Evolutionary conservation across 257 asterid genomes (phyloP).

Genomic region (Handroanthus guayacan): DNA sequence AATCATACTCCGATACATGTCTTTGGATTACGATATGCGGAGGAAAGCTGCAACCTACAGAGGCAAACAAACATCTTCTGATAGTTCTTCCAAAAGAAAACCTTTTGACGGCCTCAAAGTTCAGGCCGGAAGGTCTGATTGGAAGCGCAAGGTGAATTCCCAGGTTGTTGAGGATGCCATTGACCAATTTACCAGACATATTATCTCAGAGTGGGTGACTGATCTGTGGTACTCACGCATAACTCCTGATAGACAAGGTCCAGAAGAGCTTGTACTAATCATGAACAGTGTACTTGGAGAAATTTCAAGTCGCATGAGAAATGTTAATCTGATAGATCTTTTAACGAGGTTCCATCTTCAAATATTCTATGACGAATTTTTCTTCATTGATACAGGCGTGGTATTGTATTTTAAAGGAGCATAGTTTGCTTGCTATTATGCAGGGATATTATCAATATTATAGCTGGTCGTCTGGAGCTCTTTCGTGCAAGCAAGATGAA

Average conservation of each 20-base stretch:
- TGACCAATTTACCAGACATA: constrained; percentile 82
- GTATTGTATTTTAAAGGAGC: constrained; percentile 32
- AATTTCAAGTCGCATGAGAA: constrained; percentile 84
- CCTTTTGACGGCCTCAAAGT: constrained; percentile 48
- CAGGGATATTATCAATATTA: constrained; percentile 76
- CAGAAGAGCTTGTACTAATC: constrained; percentile 89
- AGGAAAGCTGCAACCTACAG: constrained; percentile 83
- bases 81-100: constrained; percentile 46
- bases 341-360: constrained; percentile 70
- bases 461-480: constrained; percentile 75
- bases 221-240: constrained; percentile 94
- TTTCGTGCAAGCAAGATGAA: constrained; percentile 71
- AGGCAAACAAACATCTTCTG: constrained; percentile 57
- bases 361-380: constrained; percentile 38
- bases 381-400: constrained; percentile 26
- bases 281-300: constrained; percentile 87
- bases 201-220: constrained; percentile 97
- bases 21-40: constrained; percentile 83
- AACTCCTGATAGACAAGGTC: constrained; percentile 90
- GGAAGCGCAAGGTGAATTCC: constrained; percentile 92
- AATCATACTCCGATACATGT: constrained; percentile 72
- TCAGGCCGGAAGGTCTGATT: constrained; percentile 61
- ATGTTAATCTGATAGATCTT: constrained; percentile 84
- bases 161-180: constrained; percentile 93
- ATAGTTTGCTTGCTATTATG: constrained; percentile 42